Conservation (phyloP, 2,329 filamentous ascomycete species). For the Talaromyces atroroseus region DNA sequence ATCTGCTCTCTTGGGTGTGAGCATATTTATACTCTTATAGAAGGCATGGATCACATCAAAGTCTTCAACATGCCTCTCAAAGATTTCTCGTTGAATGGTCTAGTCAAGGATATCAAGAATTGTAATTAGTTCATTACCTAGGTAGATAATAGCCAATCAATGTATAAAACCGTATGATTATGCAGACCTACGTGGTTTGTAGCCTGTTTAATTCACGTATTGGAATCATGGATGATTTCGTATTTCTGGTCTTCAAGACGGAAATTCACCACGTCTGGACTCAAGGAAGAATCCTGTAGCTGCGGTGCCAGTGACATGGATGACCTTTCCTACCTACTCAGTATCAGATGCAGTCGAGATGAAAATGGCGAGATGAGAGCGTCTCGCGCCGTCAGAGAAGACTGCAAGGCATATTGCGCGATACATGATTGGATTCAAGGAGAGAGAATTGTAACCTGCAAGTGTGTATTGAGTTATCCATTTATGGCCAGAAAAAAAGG, state of each 20-base stretch:
- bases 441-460: neutral
- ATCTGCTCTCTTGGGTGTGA: neutral
- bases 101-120: neutral
- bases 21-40: neutral
- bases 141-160: neutral
- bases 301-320: constrained; percentile 15
- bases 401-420: constrained; percentile 1
- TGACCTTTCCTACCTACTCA: constrained; percentile 11
- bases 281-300: constrained; percentile 16
- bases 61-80: neutral
- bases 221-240: constrained; percentile 9
- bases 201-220: too few species aligned
- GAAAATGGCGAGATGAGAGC: neutral
- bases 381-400: neutral
- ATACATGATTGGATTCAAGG: neutral
- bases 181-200: neutral
- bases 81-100: neutral
- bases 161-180: neutral
- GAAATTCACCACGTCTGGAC: constrained; percentile 18
- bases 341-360: neutral
- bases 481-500: too few species aligned
- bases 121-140: neutral
- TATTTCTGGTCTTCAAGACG: constrained; percentile 10
- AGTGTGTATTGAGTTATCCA: neutral
- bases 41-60: neutral